A percentile compares a stretch with the other conserved stretches of the same genome.
These are phyloP conservation scores for Scopulariopsis brevicaulis DNA, from an alignment of 2,329 filamentous ascomycete genomes.

Conservation along the genomic window DNA sequence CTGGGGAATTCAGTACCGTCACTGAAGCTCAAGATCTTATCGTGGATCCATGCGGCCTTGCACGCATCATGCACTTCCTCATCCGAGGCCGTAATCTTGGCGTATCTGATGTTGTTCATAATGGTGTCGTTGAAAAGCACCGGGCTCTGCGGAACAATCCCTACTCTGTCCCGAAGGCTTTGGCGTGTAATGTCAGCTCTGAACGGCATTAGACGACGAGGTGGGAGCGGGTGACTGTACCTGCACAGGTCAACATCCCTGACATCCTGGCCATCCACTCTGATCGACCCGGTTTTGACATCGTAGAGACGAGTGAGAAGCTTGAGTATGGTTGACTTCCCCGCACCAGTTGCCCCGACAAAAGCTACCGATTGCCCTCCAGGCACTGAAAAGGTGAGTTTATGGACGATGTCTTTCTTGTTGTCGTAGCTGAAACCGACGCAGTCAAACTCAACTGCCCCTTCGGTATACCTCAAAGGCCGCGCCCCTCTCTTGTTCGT, in stretches of 20 bases:
- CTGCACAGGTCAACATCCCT: constrained; percentile 39
- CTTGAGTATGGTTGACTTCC: constrained; percentile 46
- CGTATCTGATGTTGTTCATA: constrained; percentile 48
- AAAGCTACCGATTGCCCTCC: constrained; percentile 46
- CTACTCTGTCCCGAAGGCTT: constrained; percentile 40
- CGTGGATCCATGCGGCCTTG: constrained; percentile 43
- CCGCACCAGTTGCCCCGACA: constrained; percentile 48
- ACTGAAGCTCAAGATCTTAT: constrained; percentile 42
- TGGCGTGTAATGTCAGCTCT: constrained; percentile 2
- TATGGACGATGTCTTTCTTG: constrained; percentile 44
- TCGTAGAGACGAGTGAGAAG: constrained; percentile 51
- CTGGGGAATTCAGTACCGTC: constrained; percentile 23
- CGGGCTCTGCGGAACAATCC: constrained; percentile 43
- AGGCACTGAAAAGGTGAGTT: constrained; percentile 36
- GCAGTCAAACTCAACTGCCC: constrained; percentile 40
- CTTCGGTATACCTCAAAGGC: constrained; percentile 37
- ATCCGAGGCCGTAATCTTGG: constrained; percentile 38
- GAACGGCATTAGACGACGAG: neutral
- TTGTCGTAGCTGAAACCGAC: constrained; percentile 50
- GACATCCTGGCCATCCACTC: constrained; percentile 45
- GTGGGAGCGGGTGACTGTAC: constrained; percentile 13
- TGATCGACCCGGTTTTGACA: constrained; percentile 37
- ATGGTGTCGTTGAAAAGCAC: constrained; percentile 47
- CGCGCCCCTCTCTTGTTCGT: constrained; percentile 37
- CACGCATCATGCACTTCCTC: constrained; percentile 44